Conservation (phyloP, 192 early-diverging fungal species). For the Mortierella alpina region DNA sequence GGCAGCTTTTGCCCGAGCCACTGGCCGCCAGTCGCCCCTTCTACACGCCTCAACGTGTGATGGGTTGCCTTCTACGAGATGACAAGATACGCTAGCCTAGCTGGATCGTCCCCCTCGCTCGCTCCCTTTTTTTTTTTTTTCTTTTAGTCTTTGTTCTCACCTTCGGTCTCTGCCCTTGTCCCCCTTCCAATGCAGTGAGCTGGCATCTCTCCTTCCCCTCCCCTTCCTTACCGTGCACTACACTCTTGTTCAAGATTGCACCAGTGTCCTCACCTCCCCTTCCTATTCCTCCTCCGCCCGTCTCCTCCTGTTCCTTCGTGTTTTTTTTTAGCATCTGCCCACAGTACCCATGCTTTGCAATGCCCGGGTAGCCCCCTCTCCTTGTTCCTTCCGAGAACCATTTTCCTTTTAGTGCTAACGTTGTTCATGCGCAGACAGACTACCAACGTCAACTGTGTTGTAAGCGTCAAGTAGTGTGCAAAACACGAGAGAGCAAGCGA, state of each 20-base stretch:
- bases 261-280: neutral
- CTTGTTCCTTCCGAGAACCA: no score
- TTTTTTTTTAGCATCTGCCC: neutral
- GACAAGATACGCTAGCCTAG: neutral
- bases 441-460: no score
- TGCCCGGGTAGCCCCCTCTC: no score
- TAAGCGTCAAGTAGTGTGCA: no score
- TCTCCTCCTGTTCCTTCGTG: neutral
- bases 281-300: constrained; percentile 6
- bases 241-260: no score
- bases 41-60: no score
- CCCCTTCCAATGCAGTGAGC: neutral
- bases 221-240: neutral
- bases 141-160: neutral
- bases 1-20: no score
- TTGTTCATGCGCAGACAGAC: no score
- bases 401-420: no score
- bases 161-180: neutral
- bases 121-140: neutral
- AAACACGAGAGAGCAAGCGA: no score
- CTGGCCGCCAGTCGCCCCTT: no score
- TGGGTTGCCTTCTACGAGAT: neutral
- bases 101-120: neutral
- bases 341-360: no score
- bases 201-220: neutral